Base-by-base conservation (phyloP, 148 eudicot genomes). In the Amaranthus cruentus region DNA sequence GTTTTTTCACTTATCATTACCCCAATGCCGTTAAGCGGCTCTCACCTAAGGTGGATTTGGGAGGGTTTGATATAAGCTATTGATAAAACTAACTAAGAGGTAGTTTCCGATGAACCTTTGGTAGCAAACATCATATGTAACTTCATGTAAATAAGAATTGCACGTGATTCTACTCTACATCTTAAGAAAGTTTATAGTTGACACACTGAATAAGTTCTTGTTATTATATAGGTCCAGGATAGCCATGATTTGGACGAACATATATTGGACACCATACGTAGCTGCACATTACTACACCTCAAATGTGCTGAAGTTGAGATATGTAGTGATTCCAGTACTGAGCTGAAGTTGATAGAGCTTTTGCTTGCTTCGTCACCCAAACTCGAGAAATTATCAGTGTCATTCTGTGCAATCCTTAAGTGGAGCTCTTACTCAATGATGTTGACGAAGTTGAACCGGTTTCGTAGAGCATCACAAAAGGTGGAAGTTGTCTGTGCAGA, bases 271-370 rank as follows among this genome's bases (percentile, higher is more conserved):
- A 61, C 14, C 64, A 13, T 54, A 38, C 65, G 69, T 28, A 52
- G 55, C 7, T 21, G 13, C 38, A 49, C 71, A 54, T 51, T 78
- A 5, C 61, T 21, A 48, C 63, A 47, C 75, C 77, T 78, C 38
- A 21, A 70, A 14, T 61, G 47, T 62, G 81, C 73, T 8, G 52
- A 59, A 47, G 56, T 78, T 65, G 54, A 11, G 18, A 61, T 78
- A 11, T 53, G 68, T 44, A 46, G 44, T 42, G 74, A 63, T 57
- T 68, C 77, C 5, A 54, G 0, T 51, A 42, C 52, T 5, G 81
- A 79, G 75, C 74, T 79, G 66, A 79, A 79, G 66, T 15, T 79
- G 52, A 74, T 79, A 8, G 81, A 79, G 54, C 42, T 74, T 50
- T 62, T 79, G 71, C 81, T 79, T 3, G 74, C 66, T 48, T 69